Conservation (phyloP, 768 basidiomycete genomes). For the Auricularia sp. region DNA sequence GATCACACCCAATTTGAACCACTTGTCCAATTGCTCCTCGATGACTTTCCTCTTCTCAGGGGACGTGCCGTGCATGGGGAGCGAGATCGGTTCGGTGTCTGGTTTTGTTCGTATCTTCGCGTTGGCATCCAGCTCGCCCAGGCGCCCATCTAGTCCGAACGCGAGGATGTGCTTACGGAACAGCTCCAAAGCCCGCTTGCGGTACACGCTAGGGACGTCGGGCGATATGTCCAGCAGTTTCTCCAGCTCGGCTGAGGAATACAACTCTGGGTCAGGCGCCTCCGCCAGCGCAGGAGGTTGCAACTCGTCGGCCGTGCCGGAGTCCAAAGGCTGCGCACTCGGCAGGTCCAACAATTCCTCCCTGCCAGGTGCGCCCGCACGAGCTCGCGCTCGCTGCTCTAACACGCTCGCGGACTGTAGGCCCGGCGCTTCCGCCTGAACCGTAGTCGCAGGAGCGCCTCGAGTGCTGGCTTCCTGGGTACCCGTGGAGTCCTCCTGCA, state of each 20-base stretch:
- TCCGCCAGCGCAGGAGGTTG: slow-evolving; percentile 18
- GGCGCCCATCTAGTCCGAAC: slow-evolving; percentile 23
- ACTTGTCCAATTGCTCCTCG: slow-evolving; percentile 23
- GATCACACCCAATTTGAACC: slow-evolving; percentile 28
- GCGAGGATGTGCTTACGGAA: slow-evolving; percentile 13
- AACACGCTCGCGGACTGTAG: not conserved
- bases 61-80: slow-evolving; percentile 17
- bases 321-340: too few relatives aligned
- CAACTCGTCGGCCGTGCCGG: slow-evolving; percentile 6
- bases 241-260: slow-evolving; percentile 5
- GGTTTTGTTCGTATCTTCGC: slow-evolving; percentile 19
- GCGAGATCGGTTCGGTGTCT: slow-evolving; percentile 14
- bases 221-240: slow-evolving; percentile 12
- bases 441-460: too few relatives aligned
- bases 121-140: slow-evolving; percentile 19
- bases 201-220: slow-evolving; percentile 11
- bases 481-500: not conserved
- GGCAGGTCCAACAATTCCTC: too few relatives aligned
- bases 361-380: not conserved
- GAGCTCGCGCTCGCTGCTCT: not conserved
- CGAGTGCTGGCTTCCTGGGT: too few relatives aligned
- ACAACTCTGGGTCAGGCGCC: slow-evolving; percentile 12
- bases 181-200: slow-evolving; percentile 11
- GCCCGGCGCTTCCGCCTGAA: not conserved
- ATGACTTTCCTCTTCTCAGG: slow-evolving; percentile 18